A percentile compares a stretch with the other conserved stretches of the same genome.
Conservation (phyloP, 768 basidiomycete species). For the Auricularia cornea region DNA sequence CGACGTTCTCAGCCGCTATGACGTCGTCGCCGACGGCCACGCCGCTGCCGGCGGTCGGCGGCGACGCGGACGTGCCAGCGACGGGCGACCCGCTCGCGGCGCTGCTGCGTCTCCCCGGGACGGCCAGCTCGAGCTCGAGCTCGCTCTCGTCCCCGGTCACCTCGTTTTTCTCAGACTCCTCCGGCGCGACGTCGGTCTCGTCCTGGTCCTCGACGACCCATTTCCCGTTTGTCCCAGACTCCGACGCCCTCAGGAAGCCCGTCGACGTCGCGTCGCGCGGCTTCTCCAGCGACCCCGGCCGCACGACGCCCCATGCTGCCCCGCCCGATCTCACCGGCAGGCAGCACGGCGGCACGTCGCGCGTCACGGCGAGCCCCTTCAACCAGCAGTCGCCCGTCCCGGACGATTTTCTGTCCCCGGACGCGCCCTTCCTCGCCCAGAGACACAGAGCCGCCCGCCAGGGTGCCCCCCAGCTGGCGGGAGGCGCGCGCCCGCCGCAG, state of each 20-base stretch:
- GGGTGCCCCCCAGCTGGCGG: neutral
- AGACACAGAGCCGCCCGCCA: neutral
- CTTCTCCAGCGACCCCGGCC: neutral
- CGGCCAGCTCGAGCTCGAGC: neutral
- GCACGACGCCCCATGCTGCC: neutral
- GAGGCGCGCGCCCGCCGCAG: neutral
- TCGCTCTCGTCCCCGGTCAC: neutral
- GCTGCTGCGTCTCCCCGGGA: neutral
- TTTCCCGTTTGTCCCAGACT: neutral
- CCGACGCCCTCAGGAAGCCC: neutral
- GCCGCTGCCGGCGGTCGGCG: neutral
- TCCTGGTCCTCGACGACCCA: constrained; percentile 2
- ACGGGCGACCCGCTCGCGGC: neutral
- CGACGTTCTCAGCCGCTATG: neutral
- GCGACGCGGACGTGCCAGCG: neutral
- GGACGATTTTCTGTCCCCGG: neutral
- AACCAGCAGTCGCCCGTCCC: neutral
- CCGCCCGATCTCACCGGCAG: neutral
- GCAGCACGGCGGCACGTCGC: neutral
- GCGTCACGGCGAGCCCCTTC: neutral
- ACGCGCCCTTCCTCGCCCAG: neutral
- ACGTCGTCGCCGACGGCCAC: neutral
- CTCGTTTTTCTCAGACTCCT: constrained; percentile 8
- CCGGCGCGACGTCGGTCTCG: constrained; percentile 7
- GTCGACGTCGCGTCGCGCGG: neutral